These are phyloP conservation scores for Hypomontagnella monticulosa DNA, from an alignment of 495 filamentous ascomycete genomes.

Conservation along the genomic window DNA sequence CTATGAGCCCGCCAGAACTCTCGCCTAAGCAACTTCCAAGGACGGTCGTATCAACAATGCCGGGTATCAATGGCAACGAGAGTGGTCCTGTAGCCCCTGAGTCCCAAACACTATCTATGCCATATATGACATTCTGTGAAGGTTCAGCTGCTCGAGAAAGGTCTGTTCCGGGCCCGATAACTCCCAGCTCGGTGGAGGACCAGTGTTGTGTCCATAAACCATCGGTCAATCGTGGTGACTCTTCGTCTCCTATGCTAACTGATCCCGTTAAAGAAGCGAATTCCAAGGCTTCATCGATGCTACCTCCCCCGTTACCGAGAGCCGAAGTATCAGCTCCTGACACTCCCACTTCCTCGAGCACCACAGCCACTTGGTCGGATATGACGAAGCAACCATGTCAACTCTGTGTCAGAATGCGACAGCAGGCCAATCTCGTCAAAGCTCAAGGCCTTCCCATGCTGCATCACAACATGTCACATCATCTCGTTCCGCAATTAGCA, in stretches of 20 bases:
- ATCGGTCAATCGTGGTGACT: not conserved
- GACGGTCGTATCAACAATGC: conserved; percentile 19
- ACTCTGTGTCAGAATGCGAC: conserved; percentile 35
- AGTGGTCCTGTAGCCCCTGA: not conserved
- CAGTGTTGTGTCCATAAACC: conserved; percentile 11
- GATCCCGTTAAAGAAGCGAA: not conserved
- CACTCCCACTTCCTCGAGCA: not conserved
- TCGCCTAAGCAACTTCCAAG: conserved; percentile 48
- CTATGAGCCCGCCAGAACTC: conserved; percentile 38
- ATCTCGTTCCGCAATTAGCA: conserved; percentile 34
- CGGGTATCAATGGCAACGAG: not conserved
- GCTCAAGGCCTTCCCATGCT: conserved; percentile 38
- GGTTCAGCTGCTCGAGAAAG: not conserved
- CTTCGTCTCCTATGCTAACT: not conserved
- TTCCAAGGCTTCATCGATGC: conserved; percentile 26
- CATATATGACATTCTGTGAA: conserved; percentile 17
- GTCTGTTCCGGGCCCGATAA: not conserved
- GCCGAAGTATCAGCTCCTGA: not conserved
- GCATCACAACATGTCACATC: conserved; percentile 33
- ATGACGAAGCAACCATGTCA: conserved; percentile 41
- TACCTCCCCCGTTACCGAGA: conserved; percentile 29
- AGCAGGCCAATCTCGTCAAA: conserved; percentile 39
- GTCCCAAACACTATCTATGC: conserved; percentile 3
- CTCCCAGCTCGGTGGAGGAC: not conserved
- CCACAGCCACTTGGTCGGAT: conserved; percentile 1